These are phyloP conservation scores for Dillenia suffruticosa DNA, from an alignment of 164 flowering plant genomes.

Conservation along the genomic window DNA sequence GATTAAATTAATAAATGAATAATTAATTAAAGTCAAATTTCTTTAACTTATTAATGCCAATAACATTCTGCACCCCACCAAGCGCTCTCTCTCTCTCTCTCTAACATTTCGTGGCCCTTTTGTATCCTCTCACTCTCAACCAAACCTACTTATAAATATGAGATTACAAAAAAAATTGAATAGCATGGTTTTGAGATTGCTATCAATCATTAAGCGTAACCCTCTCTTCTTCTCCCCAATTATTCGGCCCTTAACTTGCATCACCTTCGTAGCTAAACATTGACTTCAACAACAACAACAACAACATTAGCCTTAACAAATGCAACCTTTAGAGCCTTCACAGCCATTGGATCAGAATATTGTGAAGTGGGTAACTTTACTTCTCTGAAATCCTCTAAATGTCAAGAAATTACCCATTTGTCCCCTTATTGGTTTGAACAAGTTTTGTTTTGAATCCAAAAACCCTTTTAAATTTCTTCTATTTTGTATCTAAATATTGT, in stretches of 20 bases:
- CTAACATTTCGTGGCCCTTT: no score
- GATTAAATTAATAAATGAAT: no score
- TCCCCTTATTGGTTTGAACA: slow-evolving; percentile 45
- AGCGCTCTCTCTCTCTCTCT: no score
- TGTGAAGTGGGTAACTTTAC: slow-evolving; percentile 25
- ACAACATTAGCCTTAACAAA: slow-evolving; percentile 2
- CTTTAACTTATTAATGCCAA: no score
- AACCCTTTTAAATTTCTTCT: slow-evolving; percentile 43
- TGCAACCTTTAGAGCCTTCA: neutral
- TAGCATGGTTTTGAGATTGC: slow-evolving; percentile 24
- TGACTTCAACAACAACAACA: slow-evolving; percentile 3
- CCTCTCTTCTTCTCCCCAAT: slow-evolving; percentile 8
- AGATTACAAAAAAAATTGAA: no score
- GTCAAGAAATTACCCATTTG: slow-evolving; percentile 25
- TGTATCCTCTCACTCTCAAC: no score
- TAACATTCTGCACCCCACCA: no score
- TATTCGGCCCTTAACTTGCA: slow-evolving; percentile 21
- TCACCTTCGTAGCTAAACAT: slow-evolving; percentile 7
- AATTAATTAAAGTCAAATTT: no score
- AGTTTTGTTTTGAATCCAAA: slow-evolving; percentile 42
- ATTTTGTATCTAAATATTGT: no score
- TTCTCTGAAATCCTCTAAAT: slow-evolving; percentile 43
- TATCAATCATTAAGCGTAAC: slow-evolving; percentile 3
- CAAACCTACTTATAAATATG: no score
- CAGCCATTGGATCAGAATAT: slow-evolving; percentile 8